Conservation (phyloP, 345 rosid genomes). For the Mangifera indica region DNA sequence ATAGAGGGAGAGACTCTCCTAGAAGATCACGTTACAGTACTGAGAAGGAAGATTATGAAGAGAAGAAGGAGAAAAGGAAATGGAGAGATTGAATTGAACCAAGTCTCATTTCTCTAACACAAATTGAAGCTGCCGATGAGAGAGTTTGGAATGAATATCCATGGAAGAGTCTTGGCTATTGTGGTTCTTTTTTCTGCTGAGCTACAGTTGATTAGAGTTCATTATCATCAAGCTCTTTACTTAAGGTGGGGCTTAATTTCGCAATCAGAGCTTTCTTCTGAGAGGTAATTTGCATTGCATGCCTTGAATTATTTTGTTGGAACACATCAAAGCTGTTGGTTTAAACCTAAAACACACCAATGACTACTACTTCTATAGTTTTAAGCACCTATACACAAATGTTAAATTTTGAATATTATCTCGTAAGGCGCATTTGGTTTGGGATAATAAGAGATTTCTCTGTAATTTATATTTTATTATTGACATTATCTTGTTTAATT, state of each 20-base stretch:
- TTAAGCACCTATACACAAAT: no score
- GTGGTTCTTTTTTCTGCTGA: neutral
- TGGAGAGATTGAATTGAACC: conserved; percentile 42
- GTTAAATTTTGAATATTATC: no score
- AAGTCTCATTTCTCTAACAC: neutral
- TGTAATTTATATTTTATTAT: no score
- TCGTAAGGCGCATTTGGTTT: no score
- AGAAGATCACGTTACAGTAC: conserved; percentile 38
- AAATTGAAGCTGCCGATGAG: neutral
- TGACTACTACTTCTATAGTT: no score
- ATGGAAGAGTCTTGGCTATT: neutral
- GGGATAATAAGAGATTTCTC: no score
- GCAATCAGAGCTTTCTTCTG: neutral
- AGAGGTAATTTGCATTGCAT: neutral
- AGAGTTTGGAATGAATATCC: neutral
- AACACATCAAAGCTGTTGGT: neutral
- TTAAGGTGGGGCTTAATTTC: neutral
- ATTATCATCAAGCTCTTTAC: neutral
- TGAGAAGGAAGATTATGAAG: conserved; percentile 33
- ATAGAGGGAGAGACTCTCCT: conserved; percentile 42
- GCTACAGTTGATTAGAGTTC: neutral
- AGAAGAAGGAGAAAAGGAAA: conserved; percentile 49
- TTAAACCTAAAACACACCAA: no score
- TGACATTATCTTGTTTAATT: no score
- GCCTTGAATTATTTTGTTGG: neutral